phyloP scores from a whole-genome alignment of 2,329 filamentous ascomycete genomes.

The Lasiodiplodia sp. region DNA sequence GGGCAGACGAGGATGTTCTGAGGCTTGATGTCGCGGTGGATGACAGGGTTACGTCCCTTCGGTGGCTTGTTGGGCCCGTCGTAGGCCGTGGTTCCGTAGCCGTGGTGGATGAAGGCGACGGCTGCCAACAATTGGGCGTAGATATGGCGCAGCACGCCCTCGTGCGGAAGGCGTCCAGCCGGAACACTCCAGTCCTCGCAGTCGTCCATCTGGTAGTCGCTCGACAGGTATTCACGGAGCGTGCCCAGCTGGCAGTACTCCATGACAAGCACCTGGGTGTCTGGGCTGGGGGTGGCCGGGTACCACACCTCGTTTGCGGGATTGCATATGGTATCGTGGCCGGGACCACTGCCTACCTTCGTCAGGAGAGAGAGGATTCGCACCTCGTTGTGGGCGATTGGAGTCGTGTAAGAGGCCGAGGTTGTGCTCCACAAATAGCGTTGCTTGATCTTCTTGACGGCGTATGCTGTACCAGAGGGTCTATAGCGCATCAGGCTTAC shows the following conservation, averaged over 20 bases:
- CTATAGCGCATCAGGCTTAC: not conserved
- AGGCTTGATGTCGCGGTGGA: slow-evolving; percentile 16
- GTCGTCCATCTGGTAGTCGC: not conserved
- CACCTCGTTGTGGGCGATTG: not conserved
- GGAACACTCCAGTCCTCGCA: not conserved
- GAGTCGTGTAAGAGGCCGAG: too few relatives aligned
- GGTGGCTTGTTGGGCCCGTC: not conserved
- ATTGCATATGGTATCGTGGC: not conserved
- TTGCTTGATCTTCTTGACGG: not conserved
- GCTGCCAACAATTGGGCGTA: not conserved
- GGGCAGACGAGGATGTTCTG: not conserved
- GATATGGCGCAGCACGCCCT: not conserved
- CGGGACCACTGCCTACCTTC: not conserved
- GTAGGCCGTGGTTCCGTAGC: slow-evolving; percentile 7
- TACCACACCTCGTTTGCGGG: not conserved
- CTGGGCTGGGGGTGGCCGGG: not conserved
- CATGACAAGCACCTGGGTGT: not conserved
- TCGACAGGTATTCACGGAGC: not conserved
- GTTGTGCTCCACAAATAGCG: too few relatives aligned
- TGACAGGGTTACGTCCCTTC: not conserved
- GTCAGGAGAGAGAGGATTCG: not conserved
- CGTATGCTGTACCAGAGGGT: not conserved
- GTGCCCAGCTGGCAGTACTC: not conserved
- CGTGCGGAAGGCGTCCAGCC: not conserved
- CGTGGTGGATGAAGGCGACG: not conserved